phyloP scores from a whole-genome alignment of 352 stramenopile species.

The Globisporangium recalcitrans region DNA sequence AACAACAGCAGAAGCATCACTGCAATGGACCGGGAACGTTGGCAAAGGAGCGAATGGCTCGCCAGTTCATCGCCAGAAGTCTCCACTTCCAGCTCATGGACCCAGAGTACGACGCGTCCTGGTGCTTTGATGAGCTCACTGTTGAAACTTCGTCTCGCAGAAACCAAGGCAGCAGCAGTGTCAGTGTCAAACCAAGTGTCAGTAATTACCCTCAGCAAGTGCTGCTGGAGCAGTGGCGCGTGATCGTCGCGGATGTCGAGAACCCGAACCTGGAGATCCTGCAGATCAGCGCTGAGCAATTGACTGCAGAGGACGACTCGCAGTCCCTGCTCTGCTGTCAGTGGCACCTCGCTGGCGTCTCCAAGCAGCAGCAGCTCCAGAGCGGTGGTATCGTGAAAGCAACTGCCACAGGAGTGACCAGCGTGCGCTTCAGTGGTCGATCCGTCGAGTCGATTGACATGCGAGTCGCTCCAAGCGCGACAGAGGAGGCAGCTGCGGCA shows the following conservation, averaged over 20 bases:
- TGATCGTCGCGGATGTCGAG: conserved; percentile 29
- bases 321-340: conserved; percentile 17
- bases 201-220: not conserved
- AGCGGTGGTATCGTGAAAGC: conserved; percentile 16
- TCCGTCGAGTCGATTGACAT: conserved; percentile 8
- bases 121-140: conserved; percentile 6
- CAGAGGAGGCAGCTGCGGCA: not conserved
- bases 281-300: conserved; percentile 8
- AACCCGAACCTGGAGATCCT: conserved; percentile 31
- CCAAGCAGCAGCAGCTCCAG: conserved; percentile 17
- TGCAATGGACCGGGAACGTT: not conserved
- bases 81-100: conserved; percentile 38
- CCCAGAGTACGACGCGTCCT: conserved; percentile 20
- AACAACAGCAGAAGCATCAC: not conserved
- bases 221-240: conserved; percentile 29
- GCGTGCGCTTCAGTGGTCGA: conserved; percentile 23
- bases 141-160: conserved; percentile 3
- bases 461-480: not conserved
- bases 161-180: not conserved
- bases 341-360: conserved; percentile 26
- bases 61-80: conserved; percentile 27
- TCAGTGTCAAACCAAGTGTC: not conserved
- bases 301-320: conserved; percentile 9
- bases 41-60: conserved; percentile 13
- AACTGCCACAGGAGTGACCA: conserved; percentile 24